Conservation (phyloP, 2,329 filamentous ascomycete species). For the Myriosclerotinia duriaeana region DNA sequence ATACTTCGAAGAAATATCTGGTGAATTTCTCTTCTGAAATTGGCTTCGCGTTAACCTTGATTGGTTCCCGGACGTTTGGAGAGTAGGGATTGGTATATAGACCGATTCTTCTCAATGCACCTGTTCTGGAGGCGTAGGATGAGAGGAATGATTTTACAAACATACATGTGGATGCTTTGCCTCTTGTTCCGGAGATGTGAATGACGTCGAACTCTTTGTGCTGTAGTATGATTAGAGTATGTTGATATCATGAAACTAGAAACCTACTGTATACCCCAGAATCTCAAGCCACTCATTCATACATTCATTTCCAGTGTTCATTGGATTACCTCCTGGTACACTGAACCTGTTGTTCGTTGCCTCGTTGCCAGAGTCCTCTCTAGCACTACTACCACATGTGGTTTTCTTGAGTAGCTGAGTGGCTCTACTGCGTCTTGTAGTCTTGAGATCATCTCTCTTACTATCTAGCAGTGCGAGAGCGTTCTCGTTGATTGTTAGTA, state of each 20-base stretch:
- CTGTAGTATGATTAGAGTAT: not conserved
- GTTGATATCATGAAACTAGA: not conserved
- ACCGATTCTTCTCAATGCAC: slow-evolving; percentile 24
- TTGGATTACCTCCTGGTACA: not conserved
- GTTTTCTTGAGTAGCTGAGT: slow-evolving; percentile 13
- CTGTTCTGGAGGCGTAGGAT: slow-evolving; percentile 44
- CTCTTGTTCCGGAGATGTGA: slow-evolving; percentile 70
- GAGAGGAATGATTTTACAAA: slow-evolving; percentile 61
- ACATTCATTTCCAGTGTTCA: not conserved
- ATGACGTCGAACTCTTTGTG: slow-evolving; percentile 45
- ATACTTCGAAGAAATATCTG: slow-evolving; percentile 22
- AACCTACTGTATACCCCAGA: slow-evolving; percentile 16
- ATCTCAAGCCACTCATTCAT: slow-evolving; percentile 21
- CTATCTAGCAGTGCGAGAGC: slow-evolving; percentile 13
- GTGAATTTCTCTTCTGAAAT: slow-evolving; percentile 59
- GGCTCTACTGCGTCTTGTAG: slow-evolving; percentile 2
- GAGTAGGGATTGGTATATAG: slow-evolving; percentile 65
- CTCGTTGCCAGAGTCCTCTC: not conserved
- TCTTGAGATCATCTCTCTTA: not conserved
- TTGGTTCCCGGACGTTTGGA: slow-evolving; percentile 50
- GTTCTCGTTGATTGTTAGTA: not conserved
- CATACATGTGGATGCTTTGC: slow-evolving; percentile 67
- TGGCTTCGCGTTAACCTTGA: slow-evolving; percentile 41
- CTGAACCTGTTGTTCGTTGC: not conserved
- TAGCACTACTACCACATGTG: slow-evolving; percentile 5